Percentiles rank a stretch among this genome's conserved stretches.
These are phyloP conservation scores for Podochytrium sp. DNA, from an alignment of 192 early-diverging fungal genomes.

Conservation along the genomic window DNA sequence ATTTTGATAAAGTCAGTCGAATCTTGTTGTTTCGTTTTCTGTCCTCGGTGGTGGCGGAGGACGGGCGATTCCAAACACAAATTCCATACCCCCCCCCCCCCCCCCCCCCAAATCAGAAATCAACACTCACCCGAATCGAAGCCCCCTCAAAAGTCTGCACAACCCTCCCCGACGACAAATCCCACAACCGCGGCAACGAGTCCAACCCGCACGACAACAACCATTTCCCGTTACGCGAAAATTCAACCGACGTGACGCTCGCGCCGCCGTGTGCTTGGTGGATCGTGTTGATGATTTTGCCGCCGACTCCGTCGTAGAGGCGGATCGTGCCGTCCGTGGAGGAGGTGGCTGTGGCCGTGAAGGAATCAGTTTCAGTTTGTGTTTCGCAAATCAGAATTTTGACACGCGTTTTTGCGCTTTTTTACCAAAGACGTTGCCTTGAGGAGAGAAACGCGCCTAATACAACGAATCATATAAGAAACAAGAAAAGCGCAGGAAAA, in stretches of 20 bases:
- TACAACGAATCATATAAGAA: no score
- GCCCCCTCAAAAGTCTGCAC: slow-evolving; percentile 77
- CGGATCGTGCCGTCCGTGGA: slow-evolving; percentile 85
- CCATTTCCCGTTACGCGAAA: slow-evolving; percentile 78
- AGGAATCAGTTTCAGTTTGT: slow-evolving; percentile 8
- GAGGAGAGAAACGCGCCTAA: not conserved
- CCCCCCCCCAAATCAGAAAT: not conserved
- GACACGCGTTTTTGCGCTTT: not conserved
- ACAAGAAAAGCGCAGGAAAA: not conserved
- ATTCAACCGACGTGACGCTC: slow-evolving; percentile 70
- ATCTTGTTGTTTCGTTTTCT: no score
- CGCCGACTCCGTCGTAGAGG: slow-evolving; percentile 82
- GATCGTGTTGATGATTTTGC: slow-evolving; percentile 77
- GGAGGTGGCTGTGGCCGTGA: slow-evolving; percentile 51
- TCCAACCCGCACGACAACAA: slow-evolving; percentile 82
- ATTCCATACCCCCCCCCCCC: no score
- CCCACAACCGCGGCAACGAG: slow-evolving; percentile 80
- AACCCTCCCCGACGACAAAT: slow-evolving; percentile 71
- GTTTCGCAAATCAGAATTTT: slow-evolving; percentile 14
- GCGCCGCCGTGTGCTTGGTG: slow-evolving; percentile 76
- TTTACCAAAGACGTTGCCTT: not conserved
- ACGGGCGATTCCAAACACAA: not conserved
- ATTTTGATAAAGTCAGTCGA: no score
- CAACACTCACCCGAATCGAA: slow-evolving; percentile 44
- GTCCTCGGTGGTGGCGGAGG: not conserved